phyloP scores from a whole-genome alignment of 2,329 filamentous ascomycete genomes.

The Chaetomium globosum region DNA sequence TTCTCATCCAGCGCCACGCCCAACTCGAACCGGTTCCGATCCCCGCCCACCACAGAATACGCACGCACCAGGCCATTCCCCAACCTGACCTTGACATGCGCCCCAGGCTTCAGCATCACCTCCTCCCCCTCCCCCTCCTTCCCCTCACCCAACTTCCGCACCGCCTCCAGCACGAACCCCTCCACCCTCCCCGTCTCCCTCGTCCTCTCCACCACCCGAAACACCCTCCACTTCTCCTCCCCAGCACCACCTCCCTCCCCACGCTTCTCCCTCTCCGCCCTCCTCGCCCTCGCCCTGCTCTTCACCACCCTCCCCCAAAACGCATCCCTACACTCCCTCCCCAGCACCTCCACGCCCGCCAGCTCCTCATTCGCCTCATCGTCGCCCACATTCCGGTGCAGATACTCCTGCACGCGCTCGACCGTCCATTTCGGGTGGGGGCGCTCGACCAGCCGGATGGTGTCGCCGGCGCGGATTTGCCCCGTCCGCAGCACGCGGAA shows the following conservation, averaged over 20 bases:
- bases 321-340: constrained; percentile 50
- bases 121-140: constrained; percentile 37
- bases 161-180: constrained; percentile 56
- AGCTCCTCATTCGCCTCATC: constrained; percentile 56
- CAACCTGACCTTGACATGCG: constrained; percentile 60
- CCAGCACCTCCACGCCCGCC: constrained; percentile 54
- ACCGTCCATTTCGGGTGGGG: constrained; percentile 64
- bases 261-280: constrained; percentile 31
- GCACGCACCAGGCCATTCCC: constrained; percentile 59
- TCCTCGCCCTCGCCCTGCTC: constrained; percentile 38
- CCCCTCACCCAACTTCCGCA: constrained; percentile 39
- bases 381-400: constrained; percentile 58
- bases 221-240: constrained; percentile 49
- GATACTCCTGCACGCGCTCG: constrained; percentile 63
- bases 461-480: constrained; percentile 57
- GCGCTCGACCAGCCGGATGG: constrained; percentile 58
- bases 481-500: constrained; percentile 63
- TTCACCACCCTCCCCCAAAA: constrained; percentile 58
- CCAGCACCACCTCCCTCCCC: constrained; percentile 14
- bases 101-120: constrained; percentile 47
- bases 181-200: constrained; percentile 54
- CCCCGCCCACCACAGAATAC: constrained; percentile 63
- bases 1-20: constrained; percentile 59
- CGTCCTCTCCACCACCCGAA: constrained; percentile 53
- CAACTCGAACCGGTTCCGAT: constrained; percentile 55